A percentile compares a stretch with the other conserved stretches of the same genome.
Conservation (phyloP, 495 filamentous ascomycete genomes). For the Pseudomonodictys pantanalensis region DNA sequence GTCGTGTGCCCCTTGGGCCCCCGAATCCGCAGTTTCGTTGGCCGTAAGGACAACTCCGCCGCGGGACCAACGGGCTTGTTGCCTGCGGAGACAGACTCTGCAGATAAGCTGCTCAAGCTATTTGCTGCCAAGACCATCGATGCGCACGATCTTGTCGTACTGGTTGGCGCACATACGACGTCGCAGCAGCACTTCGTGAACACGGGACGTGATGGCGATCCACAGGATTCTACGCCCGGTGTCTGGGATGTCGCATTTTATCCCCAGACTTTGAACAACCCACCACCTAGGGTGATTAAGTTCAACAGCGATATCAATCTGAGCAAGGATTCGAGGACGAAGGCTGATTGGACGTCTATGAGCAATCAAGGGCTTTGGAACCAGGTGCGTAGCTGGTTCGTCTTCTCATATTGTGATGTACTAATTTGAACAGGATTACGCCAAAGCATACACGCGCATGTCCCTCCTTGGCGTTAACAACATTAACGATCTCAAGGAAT, state of each 20-base stretch:
- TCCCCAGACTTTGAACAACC: conserved; percentile 37
- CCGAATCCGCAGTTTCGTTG: conserved; percentile 41
- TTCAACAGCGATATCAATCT: conserved; percentile 48
- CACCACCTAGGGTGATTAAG: conserved; percentile 46
- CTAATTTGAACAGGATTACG: conserved; percentile 39
- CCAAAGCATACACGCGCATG: conserved; percentile 44
- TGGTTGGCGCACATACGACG: conserved; percentile 52
- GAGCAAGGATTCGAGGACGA: conserved; percentile 40
- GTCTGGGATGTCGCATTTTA: conserved; percentile 51
- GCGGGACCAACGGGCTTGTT: conserved; percentile 39
- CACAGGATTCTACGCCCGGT: conserved; percentile 47
- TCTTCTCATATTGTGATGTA: neutral
- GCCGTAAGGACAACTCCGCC: conserved; percentile 39
- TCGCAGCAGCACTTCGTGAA: conserved; percentile 49
- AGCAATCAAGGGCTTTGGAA: conserved; percentile 42
- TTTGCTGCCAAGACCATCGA: conserved; percentile 52
- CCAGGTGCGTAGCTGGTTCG: conserved; percentile 30
- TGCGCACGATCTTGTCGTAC: conserved; percentile 46
- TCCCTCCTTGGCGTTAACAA: conserved; percentile 47
- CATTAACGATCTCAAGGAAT: conserved; percentile 46
- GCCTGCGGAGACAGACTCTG: conserved; percentile 35
- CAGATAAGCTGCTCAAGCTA: conserved; percentile 43
- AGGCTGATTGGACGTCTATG: conserved; percentile 41
- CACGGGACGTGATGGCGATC: conserved; percentile 31
- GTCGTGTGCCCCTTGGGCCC: conserved; percentile 32